These are phyloP conservation scores for Penicillium coffeae DNA, from an alignment of 495 filamentous ascomycete genomes.

Conservation along the genomic window DNA sequence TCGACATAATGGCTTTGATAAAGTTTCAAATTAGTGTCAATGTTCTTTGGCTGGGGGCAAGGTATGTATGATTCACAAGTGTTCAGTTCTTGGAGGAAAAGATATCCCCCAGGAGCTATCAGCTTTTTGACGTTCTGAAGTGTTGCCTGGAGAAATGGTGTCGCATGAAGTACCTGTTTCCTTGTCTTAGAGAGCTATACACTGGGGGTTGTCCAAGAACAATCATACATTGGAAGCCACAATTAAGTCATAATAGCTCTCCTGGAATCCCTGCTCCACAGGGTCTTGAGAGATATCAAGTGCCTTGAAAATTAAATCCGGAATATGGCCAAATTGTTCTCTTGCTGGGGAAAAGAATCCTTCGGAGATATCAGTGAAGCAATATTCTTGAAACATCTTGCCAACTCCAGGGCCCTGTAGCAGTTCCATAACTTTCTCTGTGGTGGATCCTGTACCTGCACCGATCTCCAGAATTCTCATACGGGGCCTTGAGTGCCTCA, in stretches of 20 bases:
- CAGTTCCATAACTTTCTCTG: slow-evolving; percentile 13
- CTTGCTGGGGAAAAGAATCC: slow-evolving; percentile 40
- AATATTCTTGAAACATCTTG: too few species aligned
- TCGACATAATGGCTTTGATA: too few species aligned
- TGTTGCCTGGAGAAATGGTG: slow-evolving; percentile 30
- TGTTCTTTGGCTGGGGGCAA: too few species aligned
- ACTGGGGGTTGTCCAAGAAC: too few species aligned
- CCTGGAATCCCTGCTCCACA: slow-evolving; percentile 44
- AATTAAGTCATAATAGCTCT: slow-evolving; percentile 47
- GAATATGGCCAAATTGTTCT: neutral
- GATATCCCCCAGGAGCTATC: slow-evolving; percentile 15
- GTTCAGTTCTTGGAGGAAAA: slow-evolving; percentile 27
- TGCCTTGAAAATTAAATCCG: slow-evolving; percentile 22
- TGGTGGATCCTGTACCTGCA: slow-evolving; percentile 33
- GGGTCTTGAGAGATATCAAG: slow-evolving; percentile 43
- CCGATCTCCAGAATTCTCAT: slow-evolving; percentile 47
- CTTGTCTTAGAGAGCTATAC: neutral
- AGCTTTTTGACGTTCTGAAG: slow-evolving; percentile 36
- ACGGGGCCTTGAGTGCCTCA: slow-evolving; percentile 36
- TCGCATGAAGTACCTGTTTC: slow-evolving; percentile 45
- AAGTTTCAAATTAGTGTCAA: too few species aligned
- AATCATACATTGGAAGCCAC: slow-evolving; percentile 43
- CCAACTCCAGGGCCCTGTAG: too few species aligned
- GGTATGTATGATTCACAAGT: too few species aligned
- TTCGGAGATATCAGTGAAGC: slow-evolving; percentile 39